phyloP scores from a whole-genome alignment of 805 yeast genomes.

The Scheffersomyces lignosus region DNA sequence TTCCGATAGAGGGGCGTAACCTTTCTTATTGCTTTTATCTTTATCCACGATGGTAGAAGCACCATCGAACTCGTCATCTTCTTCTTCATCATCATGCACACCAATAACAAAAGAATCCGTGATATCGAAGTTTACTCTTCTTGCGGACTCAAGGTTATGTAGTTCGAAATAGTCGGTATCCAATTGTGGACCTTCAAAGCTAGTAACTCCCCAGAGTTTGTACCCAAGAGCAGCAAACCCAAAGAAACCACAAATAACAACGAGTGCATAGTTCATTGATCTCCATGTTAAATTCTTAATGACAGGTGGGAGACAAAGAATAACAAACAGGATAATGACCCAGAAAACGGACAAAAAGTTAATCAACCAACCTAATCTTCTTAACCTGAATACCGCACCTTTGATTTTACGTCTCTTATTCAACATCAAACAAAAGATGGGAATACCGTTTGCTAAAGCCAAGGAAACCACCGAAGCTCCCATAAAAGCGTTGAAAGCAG shows the following conservation, averaged over 20 bases:
- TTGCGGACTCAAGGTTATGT: conserved; percentile 26
- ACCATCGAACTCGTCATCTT: conserved; percentile 3
- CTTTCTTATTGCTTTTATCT: neutral
- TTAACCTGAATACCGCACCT: conserved; percentile 68
- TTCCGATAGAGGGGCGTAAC: neutral
- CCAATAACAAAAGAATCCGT: conserved; percentile 13
- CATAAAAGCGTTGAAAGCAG: conserved; percentile 81
- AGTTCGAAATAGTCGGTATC: conserved; percentile 46
- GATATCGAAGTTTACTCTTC: conserved; percentile 6
- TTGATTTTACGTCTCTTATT: conserved; percentile 60
- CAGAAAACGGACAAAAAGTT: conserved; percentile 61
- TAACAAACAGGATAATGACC: conserved; percentile 56
- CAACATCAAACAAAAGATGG: conserved; percentile 61
- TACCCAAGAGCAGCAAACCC: conserved; percentile 52
- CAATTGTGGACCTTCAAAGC: conserved; percentile 64
- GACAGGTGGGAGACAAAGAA: conserved; percentile 72
- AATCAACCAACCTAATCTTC: conserved; percentile 62
- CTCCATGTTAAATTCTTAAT: conserved; percentile 40
- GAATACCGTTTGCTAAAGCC: conserved; percentile 75
- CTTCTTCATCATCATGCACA: conserved; percentile 17
- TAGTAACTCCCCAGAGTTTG: conserved; percentile 58
- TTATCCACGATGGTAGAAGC: neutral
- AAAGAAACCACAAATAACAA: conserved; percentile 53
- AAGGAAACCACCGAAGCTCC: conserved; percentile 79
- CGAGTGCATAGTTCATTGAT: conserved; percentile 64